A percentile compares a stretch with the other conserved stretches of the same genome.
Conservation (phyloP, 2,329 filamentous ascomycete species). For the Epicoccum sorghinum region DNA sequence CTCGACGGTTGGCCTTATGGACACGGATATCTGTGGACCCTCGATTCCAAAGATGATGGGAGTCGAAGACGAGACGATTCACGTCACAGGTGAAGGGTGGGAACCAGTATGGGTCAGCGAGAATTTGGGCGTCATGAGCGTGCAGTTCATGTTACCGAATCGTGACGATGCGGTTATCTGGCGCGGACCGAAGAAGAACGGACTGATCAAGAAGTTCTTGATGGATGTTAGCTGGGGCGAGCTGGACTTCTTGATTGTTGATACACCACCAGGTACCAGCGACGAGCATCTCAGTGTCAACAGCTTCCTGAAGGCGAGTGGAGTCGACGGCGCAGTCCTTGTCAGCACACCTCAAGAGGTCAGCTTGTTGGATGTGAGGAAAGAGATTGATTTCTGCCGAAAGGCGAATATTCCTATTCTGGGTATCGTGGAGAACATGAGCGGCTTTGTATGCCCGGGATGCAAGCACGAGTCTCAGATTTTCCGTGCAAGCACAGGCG, state of each 20-base stretch:
- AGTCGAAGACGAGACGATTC: constrained; percentile 90
- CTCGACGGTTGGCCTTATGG: constrained; percentile 89
- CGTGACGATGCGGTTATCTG: constrained; percentile 96
- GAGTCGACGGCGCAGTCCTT: constrained; percentile 90
- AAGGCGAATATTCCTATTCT: constrained; percentile 91
- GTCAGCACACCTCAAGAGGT: constrained; percentile 97
- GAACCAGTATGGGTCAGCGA: constrained; percentile 94
- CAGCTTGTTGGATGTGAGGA: constrained; percentile 86
- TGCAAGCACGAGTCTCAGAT: constrained; percentile 83
- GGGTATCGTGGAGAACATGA: constrained; percentile 97
- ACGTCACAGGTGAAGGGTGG: constrained; percentile 88
- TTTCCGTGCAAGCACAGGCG: constrained; percentile 89
- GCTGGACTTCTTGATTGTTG: constrained; percentile 88
- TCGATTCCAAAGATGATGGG: constrained; percentile 99
- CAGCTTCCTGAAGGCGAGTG: constrained; percentile 85
- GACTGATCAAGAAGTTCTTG: constrained; percentile 94
- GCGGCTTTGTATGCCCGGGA: constrained; percentile 91
- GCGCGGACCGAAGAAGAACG: constrained; percentile 98
- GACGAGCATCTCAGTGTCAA: constrained; percentile 97
- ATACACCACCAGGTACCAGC: constrained; percentile 92
- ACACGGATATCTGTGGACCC: constrained; percentile 96
- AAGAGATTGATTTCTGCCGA: constrained; percentile 96
- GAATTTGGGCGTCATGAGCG: constrained; percentile 93
- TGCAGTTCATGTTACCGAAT: constrained; percentile 97
- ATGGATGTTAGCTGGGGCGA: constrained; percentile 99